A percentile compares a stretch with the other conserved stretches of the same genome.
Evolutionary conservation across 371 early-diverging fungal species (phyloP).

Genomic region (Furculomyces boomerangus): DNA sequence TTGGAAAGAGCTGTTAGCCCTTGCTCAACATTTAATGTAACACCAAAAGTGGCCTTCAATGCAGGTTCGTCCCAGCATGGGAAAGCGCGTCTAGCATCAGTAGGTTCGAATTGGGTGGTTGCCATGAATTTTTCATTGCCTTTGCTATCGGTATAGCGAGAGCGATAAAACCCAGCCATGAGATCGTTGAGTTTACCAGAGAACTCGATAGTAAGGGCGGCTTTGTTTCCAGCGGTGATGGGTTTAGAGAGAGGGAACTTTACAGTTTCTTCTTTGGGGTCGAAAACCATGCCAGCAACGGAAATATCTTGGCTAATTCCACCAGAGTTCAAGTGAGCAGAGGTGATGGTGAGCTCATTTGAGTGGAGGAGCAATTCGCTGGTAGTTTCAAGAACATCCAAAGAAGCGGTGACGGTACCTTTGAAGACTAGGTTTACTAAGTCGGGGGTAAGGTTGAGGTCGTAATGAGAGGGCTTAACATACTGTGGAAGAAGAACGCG

Average conservation of each 20-base stretch:
- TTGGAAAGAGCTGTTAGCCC: slow-evolving; percentile 66
- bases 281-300: slow-evolving; percentile 41
- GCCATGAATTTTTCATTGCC: slow-evolving; percentile 48
- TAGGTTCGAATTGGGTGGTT: slow-evolving; percentile 87
- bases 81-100: slow-evolving; percentile 73
- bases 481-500: slow-evolving; percentile 44
- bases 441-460: slow-evolving; percentile 46
- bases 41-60: slow-evolving; percentile 76
- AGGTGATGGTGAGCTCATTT: slow-evolving; percentile 37
- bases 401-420: slow-evolving; percentile 33
- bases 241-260: slow-evolving; percentile 46
- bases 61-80: slow-evolving; percentile 89
- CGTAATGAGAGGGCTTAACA: slow-evolving; percentile 59
- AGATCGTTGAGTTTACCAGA: slow-evolving; percentile 56
- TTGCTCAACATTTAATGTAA: slow-evolving; percentile 49
- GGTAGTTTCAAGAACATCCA: slow-evolving; percentile 23
- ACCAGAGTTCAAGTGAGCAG: slow-evolving; percentile 23
- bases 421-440: slow-evolving; percentile 40
- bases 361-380: slow-evolving; percentile 31
- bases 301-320: neutral
- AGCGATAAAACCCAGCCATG: slow-evolving; percentile 75
- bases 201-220: slow-evolving; percentile 34
- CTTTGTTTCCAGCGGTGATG: slow-evolving; percentile 26
- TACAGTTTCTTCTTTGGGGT: slow-evolving; percentile 46
- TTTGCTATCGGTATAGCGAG: slow-evolving; percentile 37